phyloP scores from a whole-genome alignment of 2,329 filamentous ascomycete species.

The Myotisia sp. region DNA sequence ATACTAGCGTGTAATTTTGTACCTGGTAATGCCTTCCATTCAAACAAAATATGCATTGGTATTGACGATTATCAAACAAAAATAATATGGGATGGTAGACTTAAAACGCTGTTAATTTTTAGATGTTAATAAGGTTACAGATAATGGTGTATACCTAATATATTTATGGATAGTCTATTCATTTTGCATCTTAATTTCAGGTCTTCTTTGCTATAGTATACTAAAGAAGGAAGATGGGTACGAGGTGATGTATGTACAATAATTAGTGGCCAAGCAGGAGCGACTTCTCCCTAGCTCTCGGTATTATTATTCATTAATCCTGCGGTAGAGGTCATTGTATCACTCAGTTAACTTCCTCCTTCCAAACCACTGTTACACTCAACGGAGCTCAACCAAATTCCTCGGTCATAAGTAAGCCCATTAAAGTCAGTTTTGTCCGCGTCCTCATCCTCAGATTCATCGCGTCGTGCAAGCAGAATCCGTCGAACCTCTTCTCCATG shows the following conservation, averaged over 20 bases:
- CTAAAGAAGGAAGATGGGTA: background rate
- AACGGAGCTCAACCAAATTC: background rate
- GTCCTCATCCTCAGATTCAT: background rate
- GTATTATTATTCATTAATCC: background rate
- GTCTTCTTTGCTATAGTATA: background rate
- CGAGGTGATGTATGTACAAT: background rate
- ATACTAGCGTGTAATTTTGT: constrained; percentile 20
- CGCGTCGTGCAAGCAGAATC: constrained; percentile 1
- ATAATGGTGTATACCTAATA: no score
- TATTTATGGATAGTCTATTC: no score
- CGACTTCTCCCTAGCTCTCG: background rate
- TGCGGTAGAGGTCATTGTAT: background rate
- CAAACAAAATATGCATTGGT: no score
- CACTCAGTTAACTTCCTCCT: background rate
- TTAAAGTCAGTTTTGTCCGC: background rate
- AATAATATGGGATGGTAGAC: no score
- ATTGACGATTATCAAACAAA: no score
- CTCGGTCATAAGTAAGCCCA: background rate
- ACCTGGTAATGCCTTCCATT: no score
- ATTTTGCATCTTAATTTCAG: background rate
- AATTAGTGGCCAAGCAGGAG: background rate
- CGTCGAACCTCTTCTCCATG: background rate
- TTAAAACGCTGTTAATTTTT: no score
- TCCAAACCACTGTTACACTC: background rate
- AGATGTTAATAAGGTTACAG: no score